Evolutionary conservation across 768 basidiomycete genomes (phyloP).

Genomic region (Lentinula detonsa): DNA sequence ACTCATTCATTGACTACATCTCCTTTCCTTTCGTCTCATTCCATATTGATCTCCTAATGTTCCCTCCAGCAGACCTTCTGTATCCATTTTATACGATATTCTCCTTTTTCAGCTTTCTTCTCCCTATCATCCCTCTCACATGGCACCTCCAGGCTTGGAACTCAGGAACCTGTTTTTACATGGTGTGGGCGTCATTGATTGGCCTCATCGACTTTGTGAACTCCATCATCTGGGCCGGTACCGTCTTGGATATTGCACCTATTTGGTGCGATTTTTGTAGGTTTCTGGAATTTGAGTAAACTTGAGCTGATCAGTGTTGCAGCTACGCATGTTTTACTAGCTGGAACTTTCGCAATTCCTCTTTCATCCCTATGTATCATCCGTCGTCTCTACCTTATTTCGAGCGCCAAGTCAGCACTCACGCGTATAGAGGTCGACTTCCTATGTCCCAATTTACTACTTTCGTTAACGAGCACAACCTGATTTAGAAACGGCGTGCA

Average conservation of each 20-base stretch:
- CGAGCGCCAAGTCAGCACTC: not conserved
- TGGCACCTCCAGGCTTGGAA: slow-evolving; percentile 39
- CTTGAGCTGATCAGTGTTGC: not conserved
- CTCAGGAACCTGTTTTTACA: slow-evolving; percentile 31
- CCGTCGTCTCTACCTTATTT: slow-evolving; percentile 15
- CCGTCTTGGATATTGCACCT: slow-evolving; percentile 25
- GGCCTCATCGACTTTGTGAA: slow-evolving; percentile 34
- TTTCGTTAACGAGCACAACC: not conserved
- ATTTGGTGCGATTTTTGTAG: slow-evolving; percentile 54
- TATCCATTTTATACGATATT: slow-evolving; percentile 17
- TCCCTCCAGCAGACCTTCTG: not conserved
- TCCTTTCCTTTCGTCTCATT: not conserved
- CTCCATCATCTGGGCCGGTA: slow-evolving; percentile 38
- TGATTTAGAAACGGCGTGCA: slow-evolving; percentile 29
- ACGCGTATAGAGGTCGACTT: not conserved
- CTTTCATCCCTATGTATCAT: slow-evolving; percentile 10
- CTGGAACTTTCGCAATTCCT: not conserved
- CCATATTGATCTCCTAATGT: not conserved
- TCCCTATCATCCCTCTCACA: slow-evolving; percentile 32
- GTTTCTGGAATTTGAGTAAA: not conserved
- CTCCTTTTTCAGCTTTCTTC: slow-evolving; percentile 29
- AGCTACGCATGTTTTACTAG: not conserved
- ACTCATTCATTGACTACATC: not conserved
- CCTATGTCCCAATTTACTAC: not conserved
- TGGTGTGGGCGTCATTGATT: slow-evolving; percentile 30